Percentiles rank a stretch among this genome's conserved stretches.
These are phyloP conservation scores for Daucus carota DNA, from an alignment of 129 eudicot species.

Conservation along the genomic window DH1_v3.0 NC_030383.2:8370501-8371000, in stretches of 20 bases:
- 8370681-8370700: background rate
- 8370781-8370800: background rate
- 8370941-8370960: background rate
- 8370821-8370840: background rate
- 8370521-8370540: background rate
- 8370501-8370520: background rate
- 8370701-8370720: background rate
- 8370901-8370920: background rate
- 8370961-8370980: background rate
- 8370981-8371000: constrained; percentile 41
- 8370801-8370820: background rate
- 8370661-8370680: background rate
- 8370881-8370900: background rate
- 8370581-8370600: background rate
- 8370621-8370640: background rate
- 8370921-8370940: background rate
- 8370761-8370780: background rate
- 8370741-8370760: background rate
- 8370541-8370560: background rate
- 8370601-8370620: background rate
- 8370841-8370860: background rate
- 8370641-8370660: background rate
- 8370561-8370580: background rate
- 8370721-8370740: background rate
- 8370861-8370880: background rate